Percentiles rank a stretch among this genome's conserved stretches.
Conservation (phyloP, 2,329 filamentous ascomycete genomes). For the Penicillium sp. region DNA sequence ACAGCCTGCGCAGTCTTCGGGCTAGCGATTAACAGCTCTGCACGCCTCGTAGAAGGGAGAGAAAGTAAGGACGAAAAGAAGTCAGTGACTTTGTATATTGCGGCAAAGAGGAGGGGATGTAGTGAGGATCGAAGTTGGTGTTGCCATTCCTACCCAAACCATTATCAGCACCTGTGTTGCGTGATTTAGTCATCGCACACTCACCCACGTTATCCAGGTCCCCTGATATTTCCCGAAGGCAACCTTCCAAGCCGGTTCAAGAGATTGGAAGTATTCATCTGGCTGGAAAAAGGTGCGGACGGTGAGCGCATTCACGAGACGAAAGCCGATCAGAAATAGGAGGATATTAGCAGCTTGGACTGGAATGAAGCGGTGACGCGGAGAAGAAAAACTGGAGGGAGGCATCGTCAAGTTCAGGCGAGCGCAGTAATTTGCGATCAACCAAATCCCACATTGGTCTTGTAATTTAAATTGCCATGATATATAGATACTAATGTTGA, state of each 20-base stretch:
- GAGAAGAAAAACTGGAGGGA: conserved; percentile 9
- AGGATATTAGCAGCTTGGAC: conserved; percentile 27
- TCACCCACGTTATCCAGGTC: conserved; percentile 95
- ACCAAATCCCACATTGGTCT: background rate
- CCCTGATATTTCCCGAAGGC: conserved; percentile 76
- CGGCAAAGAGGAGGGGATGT: conserved; percentile 84
- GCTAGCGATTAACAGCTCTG: conserved; percentile 67
- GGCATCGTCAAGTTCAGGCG: conserved; percentile 3
- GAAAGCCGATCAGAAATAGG: conserved; percentile 61
- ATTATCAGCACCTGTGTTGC: background rate
- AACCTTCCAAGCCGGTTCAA: conserved; percentile 90
- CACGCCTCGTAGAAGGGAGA: conserved; percentile 56
- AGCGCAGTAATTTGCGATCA: background rate
- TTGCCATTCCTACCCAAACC: conserved; percentile 77
- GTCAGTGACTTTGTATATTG: conserved; percentile 66
- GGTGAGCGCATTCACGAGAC: conserved; percentile 75
- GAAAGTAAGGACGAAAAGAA: conserved; percentile 56
- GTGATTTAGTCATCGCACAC: conserved; percentile 26
- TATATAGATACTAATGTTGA: background rate
- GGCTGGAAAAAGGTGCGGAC: conserved; percentile 94
- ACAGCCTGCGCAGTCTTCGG: conserved; percentile 76
- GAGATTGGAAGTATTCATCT: conserved; percentile 93
- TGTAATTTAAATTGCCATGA: background rate
- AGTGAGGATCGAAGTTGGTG: conserved; percentile 84
- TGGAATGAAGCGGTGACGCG: conserved; percentile 11